These are phyloP conservation scores for Beauveria pseudobassiana DNA, from an alignment of 2,329 filamentous ascomycete species.

Conservation along the genomic window DNA sequence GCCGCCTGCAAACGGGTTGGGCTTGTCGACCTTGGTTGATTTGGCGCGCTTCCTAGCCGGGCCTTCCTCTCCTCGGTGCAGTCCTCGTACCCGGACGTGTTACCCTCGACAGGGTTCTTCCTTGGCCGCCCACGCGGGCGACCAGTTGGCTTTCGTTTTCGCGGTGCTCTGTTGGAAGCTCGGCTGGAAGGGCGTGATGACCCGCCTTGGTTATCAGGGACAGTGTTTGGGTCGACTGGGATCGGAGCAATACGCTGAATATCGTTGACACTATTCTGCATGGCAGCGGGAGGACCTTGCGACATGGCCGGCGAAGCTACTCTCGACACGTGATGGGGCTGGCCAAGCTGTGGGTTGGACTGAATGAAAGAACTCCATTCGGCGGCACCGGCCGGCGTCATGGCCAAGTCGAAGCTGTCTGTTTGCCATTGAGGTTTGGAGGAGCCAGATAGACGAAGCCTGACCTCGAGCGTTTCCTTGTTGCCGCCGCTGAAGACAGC, in stretches of 20 bases:
- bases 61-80: conserved; percentile 52
- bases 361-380: conserved; percentile 76
- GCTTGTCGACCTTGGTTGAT: conserved; percentile 64
- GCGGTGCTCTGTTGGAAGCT: conserved; percentile 39
- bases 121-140: conserved; percentile 49
- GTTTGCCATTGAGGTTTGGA: conserved; percentile 42
- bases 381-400: conserved; percentile 53
- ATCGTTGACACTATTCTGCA: conserved; percentile 20
- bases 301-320: conserved; percentile 31
- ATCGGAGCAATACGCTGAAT: conserved; percentile 29
- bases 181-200: conserved; percentile 54
- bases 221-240: conserved; percentile 20
- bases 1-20: conserved; percentile 62
- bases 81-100: conserved; percentile 68
- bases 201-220: conserved; percentile 15
- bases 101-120: conserved; percentile 51
- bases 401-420: conserved; percentile 23
- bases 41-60: conserved; percentile 66
- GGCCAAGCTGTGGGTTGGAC: conserved; percentile 52
- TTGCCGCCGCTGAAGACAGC: conserved; percentile 76
- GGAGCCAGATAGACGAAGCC: conserved; percentile 75
- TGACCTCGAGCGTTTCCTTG: conserved; percentile 88
- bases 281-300: conserved; percentile 19
- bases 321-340: conserved; percentile 25
- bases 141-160: conserved; percentile 41